phyloP scores from a whole-genome alignment of 805 yeast species.

The Tetrapisispora arboricola region DNA sequence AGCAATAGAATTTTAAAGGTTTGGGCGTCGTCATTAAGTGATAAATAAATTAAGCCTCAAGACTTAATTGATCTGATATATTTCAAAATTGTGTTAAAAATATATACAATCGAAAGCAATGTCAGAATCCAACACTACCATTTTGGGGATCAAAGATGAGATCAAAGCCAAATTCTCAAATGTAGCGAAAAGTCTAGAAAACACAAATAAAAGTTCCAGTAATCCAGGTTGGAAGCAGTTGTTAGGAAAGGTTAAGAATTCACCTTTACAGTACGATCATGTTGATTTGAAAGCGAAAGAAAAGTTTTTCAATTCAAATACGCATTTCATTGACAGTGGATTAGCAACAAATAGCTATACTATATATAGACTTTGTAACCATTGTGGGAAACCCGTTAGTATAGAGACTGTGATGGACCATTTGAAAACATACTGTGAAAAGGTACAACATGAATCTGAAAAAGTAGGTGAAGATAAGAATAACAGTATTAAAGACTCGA shows the following conservation, averaged over 20 bases:
- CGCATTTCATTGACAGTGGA: constrained; percentile 15
- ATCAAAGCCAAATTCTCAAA: constrained; percentile 8
- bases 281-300: constrained; percentile 9
- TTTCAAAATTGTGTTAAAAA: no score
- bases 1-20: no score
- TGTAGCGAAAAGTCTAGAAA: constrained; percentile 2
- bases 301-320: constrained; percentile 17
- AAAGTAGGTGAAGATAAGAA: constrained; percentile 4
- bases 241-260: constrained; percentile 11
- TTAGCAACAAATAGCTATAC: constrained; percentile 10
- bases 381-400: constrained; percentile 26
- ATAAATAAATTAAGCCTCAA: no score
- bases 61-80: no score
- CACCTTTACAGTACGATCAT: constrained; percentile 10
- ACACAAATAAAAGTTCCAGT: neutral
- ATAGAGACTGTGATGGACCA: constrained; percentile 21
- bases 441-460: constrained; percentile 1
- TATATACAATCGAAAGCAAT: neutral
- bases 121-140: constrained; percentile 3
- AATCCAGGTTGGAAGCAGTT: constrained; percentile 17
- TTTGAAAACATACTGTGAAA: constrained; percentile 18
- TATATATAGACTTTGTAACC: constrained; percentile 24
- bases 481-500: constrained; percentile 1
- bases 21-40: no score
- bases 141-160: constrained; percentile 11